Evolutionary conservation across 192 early-diverging fungal genomes (phyloP), one percentile per base, ranked within the genome.

Genomic region (Linnemannia hyalina): DNA sequence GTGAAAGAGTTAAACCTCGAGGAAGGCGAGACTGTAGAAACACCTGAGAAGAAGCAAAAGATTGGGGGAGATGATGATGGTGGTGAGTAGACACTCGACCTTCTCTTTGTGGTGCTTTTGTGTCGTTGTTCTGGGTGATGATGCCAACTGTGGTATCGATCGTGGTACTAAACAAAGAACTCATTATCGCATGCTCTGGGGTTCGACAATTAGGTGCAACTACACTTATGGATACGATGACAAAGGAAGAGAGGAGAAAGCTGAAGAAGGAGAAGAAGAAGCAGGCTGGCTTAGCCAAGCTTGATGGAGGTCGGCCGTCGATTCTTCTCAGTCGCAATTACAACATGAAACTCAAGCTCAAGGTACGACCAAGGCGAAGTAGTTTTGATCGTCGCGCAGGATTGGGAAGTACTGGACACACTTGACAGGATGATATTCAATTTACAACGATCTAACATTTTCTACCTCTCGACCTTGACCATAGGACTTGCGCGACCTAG

Each of bases 401-500:
- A 18, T 52, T 5, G 44, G 13, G 71, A 20, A 23, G 8, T 0
- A 18, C 2, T 20, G 38, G 4, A 35, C 15, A 40, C 41, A 8
- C 44, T 46, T 11, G 32, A 26, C 44, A 73, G 22, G 46, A 11
- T 57, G 29, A 26, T 11, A 11, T n/a, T 69, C 11, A 10, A 42
- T 9, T 22, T 29, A 1, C 4, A 11, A 18, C 4, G 23, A 41
- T 20, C 44, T 77, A 11, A 74, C n/a, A 0, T 0, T 23, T 32
- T 35, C 0, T 49, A 6, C 18, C 23, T 36, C 29, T 38, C 46
- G 23, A 29, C 6, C 2, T 57, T 26, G 10, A 11, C 20, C 1
- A 42, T 49, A 86, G 84, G 84, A 86, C 68, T 4, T 86, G 18
- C 70, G 84, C 6, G 84, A 86, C 10, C 79, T 86, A 18, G 40